Percentiles rank a stretch among this genome's conserved stretches.
phyloP scores from a whole-genome alignment of 2,329 filamentous ascomycete genomes.

The Claviceps citrina region DNA sequence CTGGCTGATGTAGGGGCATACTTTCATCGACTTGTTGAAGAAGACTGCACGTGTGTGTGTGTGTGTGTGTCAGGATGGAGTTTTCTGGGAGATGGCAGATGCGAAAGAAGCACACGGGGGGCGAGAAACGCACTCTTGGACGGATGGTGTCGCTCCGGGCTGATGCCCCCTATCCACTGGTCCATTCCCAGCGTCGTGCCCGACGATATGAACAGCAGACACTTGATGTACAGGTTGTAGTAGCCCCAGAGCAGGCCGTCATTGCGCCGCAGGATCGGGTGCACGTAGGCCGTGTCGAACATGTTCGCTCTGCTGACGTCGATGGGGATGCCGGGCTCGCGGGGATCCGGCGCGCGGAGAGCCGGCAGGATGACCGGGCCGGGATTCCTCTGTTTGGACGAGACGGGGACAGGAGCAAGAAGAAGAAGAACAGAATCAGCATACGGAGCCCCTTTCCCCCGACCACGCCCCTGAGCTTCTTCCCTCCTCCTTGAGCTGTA shows the following conservation, averaged over 20 bases:
- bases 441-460: too few species aligned
- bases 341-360: constrained; percentile 6
- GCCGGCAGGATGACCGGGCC: constrained; percentile 10
- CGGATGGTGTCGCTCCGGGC: constrained; percentile 16
- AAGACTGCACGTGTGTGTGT: too few species aligned
- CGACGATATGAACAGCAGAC: constrained; percentile 16
- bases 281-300: constrained; percentile 31
- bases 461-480: too few species aligned
- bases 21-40: constrained; percentile 24
- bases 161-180: constrained; percentile 26
- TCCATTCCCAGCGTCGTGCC: constrained; percentile 25
- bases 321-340: constrained; percentile 22
- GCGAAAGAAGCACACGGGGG: too few species aligned
- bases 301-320: constrained; percentile 27
- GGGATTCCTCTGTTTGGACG: constrained; percentile 7
- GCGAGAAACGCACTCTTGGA: constrained; percentile 9
- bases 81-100: neutral
- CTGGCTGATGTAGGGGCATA: constrained; percentile 22
- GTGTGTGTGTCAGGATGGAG: too few species aligned
- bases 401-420: too few species aligned
- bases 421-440: too few species aligned
- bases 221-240: constrained; percentile 26
- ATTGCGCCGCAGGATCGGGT: constrained; percentile 21
- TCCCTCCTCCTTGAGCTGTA: neutral
- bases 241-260: constrained; percentile 24